phyloP scores from a whole-genome alignment of 306 rosid species.

The Vicia villosa region DNA sequence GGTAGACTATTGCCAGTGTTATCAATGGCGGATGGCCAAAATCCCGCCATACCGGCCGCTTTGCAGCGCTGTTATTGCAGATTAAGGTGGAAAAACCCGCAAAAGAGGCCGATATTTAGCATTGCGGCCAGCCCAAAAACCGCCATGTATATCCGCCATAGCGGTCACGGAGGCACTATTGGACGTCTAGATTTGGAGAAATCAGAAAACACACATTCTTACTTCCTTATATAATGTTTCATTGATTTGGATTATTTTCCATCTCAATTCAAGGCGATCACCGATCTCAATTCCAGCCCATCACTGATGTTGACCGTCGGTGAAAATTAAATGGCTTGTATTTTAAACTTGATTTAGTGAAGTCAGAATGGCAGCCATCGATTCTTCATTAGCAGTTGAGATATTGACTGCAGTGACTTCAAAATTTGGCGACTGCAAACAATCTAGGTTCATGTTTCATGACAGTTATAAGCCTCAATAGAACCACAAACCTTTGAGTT shows the following conservation, averaged over 20 bases:
- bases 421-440: background rate
- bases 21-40: too few species aligned
- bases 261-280: too few species aligned
- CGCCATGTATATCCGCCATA: too few species aligned
- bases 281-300: background rate
- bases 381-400: background rate
- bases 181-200: background rate
- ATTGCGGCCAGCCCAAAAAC: too few species aligned
- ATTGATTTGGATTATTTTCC: background rate
- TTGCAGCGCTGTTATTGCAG: too few species aligned
- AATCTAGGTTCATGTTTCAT: too few species aligned
- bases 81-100: too few species aligned
- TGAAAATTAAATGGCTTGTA: background rate
- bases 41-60: too few species aligned
- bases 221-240: background rate
- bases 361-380: background rate
- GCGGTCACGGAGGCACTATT: too few species aligned
- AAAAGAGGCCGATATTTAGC: too few species aligned
- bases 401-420: background rate
- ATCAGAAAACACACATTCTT: background rate
- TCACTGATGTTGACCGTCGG: background rate
- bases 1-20: too few species aligned
- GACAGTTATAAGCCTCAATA: background rate
- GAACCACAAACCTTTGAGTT: background rate
- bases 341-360: background rate